Percentiles rank a stretch among this genome's conserved stretches.
Conservation (phyloP, 495 filamentous ascomycete genomes). For the Xylaria sp. region DNA sequence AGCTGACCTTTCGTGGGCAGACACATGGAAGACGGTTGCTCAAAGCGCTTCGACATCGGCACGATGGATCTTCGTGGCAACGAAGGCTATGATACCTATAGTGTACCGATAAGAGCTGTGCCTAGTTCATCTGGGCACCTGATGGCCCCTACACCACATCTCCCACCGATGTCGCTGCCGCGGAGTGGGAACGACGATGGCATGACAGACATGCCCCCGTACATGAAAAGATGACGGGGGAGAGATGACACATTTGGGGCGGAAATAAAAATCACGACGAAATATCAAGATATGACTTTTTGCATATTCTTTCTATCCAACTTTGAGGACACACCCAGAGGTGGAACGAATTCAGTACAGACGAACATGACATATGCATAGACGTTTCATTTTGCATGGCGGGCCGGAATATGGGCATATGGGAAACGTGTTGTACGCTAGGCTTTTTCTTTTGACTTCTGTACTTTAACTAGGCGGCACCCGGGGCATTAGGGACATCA, state of each 20-base stretch:
- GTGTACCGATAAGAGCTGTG: conserved; percentile 35
- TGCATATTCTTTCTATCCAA: not conserved
- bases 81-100: conserved; percentile 47
- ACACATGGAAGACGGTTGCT: conserved; percentile 82
- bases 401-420: conserved; percentile 10
- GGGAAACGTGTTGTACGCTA: conserved; percentile 24
- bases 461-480: conserved; percentile 13
- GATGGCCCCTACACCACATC: conserved; percentile 36
- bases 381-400: conserved; percentile 20
- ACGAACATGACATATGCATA: conserved; percentile 2
- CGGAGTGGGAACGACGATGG: conserved; percentile 44
- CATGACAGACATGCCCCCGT: conserved; percentile 46
- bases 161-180: conserved; percentile 54
- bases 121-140: conserved; percentile 39
- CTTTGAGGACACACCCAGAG: conserved; percentile 18
- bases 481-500: not conserved
- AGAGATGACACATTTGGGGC: not conserved
- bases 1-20: conserved; percentile 49
- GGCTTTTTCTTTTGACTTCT: not conserved
- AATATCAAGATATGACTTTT: not conserved
- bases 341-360: not conserved
- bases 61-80: conserved; percentile 51
- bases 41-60: conserved; percentile 70
- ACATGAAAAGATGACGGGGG: conserved; percentile 43
- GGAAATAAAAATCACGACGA: conserved; percentile 5